These are phyloP conservation scores for Agrostemma githago DNA, from an alignment of 148 eudicot genomes.

Conservation along the genomic window DNA sequence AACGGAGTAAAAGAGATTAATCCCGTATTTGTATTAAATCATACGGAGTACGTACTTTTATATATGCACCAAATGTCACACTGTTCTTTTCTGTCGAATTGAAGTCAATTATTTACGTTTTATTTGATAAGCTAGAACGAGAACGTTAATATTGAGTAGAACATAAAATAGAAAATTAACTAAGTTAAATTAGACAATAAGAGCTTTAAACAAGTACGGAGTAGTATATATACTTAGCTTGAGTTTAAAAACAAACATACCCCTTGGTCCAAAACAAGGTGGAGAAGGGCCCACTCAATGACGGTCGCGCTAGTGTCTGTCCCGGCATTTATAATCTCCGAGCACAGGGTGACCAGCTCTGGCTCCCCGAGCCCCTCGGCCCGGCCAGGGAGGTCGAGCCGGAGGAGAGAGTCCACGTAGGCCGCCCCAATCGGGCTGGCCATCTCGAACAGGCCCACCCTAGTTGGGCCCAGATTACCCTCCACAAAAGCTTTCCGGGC, in stretches of 20 bases:
- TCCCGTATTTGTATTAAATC: too few relatives aligned
- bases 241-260: slow-evolving; percentile 10
- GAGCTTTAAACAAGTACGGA: too few relatives aligned
- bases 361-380: slow-evolving; percentile 48
- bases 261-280: slow-evolving; percentile 64
- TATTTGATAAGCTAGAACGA: too few relatives aligned
- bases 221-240: too few relatives aligned
- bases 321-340: slow-evolving; percentile 86
- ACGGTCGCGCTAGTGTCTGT: slow-evolving; percentile 88
- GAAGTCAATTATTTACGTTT: too few relatives aligned
- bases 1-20: too few relatives aligned
- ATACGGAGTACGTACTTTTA: too few relatives aligned
- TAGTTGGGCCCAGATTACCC: slow-evolving; percentile 35
- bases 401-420: slow-evolving; percentile 70
- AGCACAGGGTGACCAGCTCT: slow-evolving; percentile 71
- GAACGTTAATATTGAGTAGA: too few relatives aligned
- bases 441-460: slow-evolving; percentile 43
- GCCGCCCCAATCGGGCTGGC: slow-evolving; percentile 90
- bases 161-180: too few relatives aligned
- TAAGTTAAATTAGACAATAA: too few relatives aligned
- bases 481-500: slow-evolving; percentile 56
- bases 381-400: slow-evolving; percentile 43
- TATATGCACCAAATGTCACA: too few relatives aligned
- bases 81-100: too few relatives aligned
- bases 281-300: slow-evolving; percentile 83